These are phyloP conservation scores for Avena insularis DNA, from an alignment of 176 grass and related monocot genomes.

Conservation along the genomic window DNA sequence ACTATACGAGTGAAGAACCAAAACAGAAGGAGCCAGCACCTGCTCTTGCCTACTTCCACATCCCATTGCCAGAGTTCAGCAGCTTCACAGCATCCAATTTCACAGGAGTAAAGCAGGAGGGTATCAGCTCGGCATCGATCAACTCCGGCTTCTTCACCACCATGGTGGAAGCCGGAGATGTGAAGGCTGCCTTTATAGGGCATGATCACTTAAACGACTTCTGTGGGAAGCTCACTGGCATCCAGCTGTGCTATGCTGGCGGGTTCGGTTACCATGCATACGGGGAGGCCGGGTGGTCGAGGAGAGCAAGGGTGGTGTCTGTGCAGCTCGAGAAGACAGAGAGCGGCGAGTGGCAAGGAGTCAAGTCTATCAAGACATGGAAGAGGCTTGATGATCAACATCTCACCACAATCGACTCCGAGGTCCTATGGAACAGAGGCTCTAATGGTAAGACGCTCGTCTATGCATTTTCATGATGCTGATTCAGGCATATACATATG, in stretches of 20 bases:
- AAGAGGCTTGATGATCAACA: conserved; percentile 85
- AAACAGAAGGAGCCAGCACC: conserved; percentile 78
- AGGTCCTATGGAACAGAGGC: conserved; percentile 86
- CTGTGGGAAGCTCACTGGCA: conserved; percentile 72
- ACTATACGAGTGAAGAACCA: conserved; percentile 50
- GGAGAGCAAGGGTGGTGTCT: conserved; percentile 89
- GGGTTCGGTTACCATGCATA: conserved; percentile 99
- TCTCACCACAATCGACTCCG: conserved; percentile 80
- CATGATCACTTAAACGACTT: conserved; percentile 97
- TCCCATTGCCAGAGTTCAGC: conserved; percentile 82
- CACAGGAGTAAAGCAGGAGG: conserved; percentile 87
- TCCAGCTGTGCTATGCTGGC: conserved; percentile 89
- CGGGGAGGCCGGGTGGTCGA: conserved; percentile 91
- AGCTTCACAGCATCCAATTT: conserved; percentile 71
- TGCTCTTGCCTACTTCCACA: conserved; percentile 91
- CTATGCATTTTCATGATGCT: conserved; percentile 15
- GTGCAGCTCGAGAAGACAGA: conserved; percentile 72
- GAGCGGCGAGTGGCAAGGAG: conserved; percentile 67
- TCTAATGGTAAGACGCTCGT: conserved; percentile 59
- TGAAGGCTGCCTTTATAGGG: conserved; percentile 81
- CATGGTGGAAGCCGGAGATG: conserved; percentile 91
- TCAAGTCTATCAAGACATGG: conserved; percentile 98
- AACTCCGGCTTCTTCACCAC: conserved; percentile 93
- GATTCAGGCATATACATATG: not conserved
- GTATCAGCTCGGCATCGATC: conserved; percentile 81